These are phyloP conservation scores for Aspergillus olivimuriae DNA, from an alignment of 495 filamentous ascomycete genomes.

Conservation along the genomic window DNA sequence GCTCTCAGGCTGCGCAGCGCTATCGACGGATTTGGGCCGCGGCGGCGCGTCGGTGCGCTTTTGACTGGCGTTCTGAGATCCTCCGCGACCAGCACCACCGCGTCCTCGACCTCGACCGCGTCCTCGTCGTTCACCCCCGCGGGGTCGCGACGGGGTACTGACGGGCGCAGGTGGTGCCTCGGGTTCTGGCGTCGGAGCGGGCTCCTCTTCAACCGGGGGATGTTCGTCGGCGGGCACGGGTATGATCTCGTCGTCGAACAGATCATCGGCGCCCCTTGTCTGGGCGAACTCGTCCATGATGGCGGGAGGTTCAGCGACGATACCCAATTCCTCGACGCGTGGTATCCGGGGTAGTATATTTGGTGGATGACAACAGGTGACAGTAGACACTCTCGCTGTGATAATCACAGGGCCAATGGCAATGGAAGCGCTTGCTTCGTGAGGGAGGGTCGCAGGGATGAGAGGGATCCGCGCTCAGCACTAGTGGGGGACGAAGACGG, in stretches of 20 bases:
- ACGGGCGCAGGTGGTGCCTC: constrained; percentile 6
- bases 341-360: too few relatives aligned
- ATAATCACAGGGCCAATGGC: too few relatives aligned
- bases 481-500: constrained; percentile 3
- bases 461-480: constrained; percentile 2
- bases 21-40: constrained; percentile 14
- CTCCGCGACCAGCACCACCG: constrained; percentile 21
- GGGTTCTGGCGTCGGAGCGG: constrained; percentile 9
- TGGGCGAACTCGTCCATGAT: constrained; percentile 53
- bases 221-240: constrained; percentile 44
- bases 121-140: constrained; percentile 32
- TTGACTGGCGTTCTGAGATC: constrained; percentile 26
- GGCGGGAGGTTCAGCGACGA: too few relatives aligned
- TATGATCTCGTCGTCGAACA: constrained; percentile 69
- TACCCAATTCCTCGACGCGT: too few relatives aligned
- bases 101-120: constrained; percentile 31
- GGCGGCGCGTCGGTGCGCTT: constrained; percentile 19
- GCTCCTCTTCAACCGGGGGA: constrained; percentile 10
- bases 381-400: too few relatives aligned
- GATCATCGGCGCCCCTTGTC: constrained; percentile 58
- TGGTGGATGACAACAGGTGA: not conserved
- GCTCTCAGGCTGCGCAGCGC: constrained; percentile 11
- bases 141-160: constrained; percentile 25
- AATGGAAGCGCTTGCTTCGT: constrained; percentile 13
- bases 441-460: constrained; percentile 5